Conservation (phyloP, 2,329 filamentous ascomycete species). For the Alternaria panax region DNA sequence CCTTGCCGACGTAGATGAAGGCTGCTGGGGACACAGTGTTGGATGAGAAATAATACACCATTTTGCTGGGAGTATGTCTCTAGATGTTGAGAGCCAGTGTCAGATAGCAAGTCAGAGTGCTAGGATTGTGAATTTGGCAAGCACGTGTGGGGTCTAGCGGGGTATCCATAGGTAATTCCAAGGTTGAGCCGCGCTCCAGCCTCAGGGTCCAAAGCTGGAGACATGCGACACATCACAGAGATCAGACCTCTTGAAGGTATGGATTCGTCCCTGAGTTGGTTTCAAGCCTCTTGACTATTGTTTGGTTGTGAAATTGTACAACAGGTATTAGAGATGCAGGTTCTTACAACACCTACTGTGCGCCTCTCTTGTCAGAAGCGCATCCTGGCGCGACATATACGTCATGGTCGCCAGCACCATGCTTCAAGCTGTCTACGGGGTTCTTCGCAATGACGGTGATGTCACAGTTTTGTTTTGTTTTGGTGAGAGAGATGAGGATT, state of each 20-base stretch:
- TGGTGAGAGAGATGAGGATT: neutral
- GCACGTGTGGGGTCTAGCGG: conserved; percentile 43
- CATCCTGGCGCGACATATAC: conserved; percentile 37
- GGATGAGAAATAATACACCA: conserved; percentile 98
- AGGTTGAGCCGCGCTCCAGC: conserved; percentile 16
- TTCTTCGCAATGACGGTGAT: conserved; percentile 23
- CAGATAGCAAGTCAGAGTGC: conserved; percentile 1
- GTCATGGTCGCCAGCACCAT: conserved; percentile 24
- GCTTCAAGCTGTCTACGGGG: conserved; percentile 24
- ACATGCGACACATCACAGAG: neutral
- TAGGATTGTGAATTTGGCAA: conserved; percentile 31
- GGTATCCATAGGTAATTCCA: conserved; percentile 18
- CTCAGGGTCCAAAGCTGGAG: conserved; percentile 6
- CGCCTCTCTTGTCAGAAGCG: conserved; percentile 33
- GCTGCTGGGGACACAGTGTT: conserved; percentile 81
- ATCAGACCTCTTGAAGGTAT: neutral
- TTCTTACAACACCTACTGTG: conserved; percentile 19
- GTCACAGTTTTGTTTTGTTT: conserved; percentile 4
- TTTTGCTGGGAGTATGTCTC: conserved; percentile 46
- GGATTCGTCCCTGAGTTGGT: neutral
- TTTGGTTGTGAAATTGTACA: neutral
- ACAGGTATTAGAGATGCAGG: neutral
- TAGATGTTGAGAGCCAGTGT: neutral
- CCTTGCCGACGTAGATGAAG: conserved; percentile 95
- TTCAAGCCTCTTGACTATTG: neutral